phyloP scores from a whole-genome alignment of 306 rosid genomes.

The Amphicarpaea edgeworthii region DNA sequence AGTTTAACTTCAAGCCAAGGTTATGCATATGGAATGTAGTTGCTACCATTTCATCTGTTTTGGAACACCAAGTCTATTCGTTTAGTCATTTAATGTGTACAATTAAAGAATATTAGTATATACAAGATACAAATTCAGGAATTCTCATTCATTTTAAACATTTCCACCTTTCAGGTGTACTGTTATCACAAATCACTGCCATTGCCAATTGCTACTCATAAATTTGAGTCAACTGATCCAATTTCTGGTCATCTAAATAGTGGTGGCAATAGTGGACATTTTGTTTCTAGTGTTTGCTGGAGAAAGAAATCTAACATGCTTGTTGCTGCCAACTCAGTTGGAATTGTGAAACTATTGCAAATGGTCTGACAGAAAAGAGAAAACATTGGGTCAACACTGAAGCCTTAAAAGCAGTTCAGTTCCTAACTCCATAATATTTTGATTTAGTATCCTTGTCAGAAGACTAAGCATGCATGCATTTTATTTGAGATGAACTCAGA shows the following conservation, averaged over 20 bases:
- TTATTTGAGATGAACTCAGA: constrained; percentile 33
- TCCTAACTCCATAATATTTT: not conserved
- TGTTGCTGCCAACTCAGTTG: constrained; percentile 74
- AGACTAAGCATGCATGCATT: not conserved
- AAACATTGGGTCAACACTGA: not conserved
- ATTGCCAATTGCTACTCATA: constrained; percentile 66
- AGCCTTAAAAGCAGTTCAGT: constrained; percentile 35
- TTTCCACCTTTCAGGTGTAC: constrained; percentile 62
- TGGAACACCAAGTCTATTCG: not conserved
- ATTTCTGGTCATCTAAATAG: constrained; percentile 56
- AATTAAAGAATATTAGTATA: too few species aligned
- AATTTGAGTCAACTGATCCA: constrained; percentile 62
- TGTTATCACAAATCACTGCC: constrained; percentile 71
- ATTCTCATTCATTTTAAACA: constrained; percentile 37
- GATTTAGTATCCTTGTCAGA: not conserved
- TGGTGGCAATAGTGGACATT: constrained; percentile 55
- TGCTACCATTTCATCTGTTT: not conserved
- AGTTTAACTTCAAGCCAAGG: constrained; percentile 13
- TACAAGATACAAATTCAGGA: constrained; percentile 25
- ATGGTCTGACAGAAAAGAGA: constrained; percentile 52
- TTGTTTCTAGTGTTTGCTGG: constrained; percentile 83
- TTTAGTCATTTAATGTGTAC: not conserved
- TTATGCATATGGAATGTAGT: constrained; percentile 1
- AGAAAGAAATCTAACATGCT: constrained; percentile 67
- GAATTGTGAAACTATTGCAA: constrained; percentile 68